Conservation (phyloP, 176 grass and related monocot species). For the Rhynchospora tenuis region DNA sequence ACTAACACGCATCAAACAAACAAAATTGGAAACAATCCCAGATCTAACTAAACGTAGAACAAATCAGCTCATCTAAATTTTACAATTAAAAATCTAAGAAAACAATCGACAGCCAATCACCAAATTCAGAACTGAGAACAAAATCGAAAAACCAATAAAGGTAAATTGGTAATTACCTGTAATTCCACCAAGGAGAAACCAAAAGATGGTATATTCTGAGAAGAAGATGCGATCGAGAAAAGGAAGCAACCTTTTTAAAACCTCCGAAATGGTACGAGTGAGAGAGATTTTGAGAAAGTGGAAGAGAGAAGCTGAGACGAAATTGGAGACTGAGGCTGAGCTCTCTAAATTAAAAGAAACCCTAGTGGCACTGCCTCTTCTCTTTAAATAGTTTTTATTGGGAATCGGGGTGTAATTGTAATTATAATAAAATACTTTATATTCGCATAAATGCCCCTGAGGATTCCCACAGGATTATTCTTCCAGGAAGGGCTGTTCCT, state of each 20-base stretch:
- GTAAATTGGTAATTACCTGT: background rate
- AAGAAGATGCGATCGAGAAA: background rate
- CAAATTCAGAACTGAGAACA: background rate
- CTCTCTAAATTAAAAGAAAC: slow-evolving; percentile 4
- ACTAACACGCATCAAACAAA: background rate
- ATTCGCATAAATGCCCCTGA: slow-evolving; percentile 2
- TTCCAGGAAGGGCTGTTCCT: background rate
- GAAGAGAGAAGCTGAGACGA: background rate
- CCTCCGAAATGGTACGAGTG: background rate
- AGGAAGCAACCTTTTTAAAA: background rate
- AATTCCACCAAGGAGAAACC: background rate
- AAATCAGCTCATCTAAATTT: background rate
- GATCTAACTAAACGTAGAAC: background rate
- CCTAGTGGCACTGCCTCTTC: background rate
- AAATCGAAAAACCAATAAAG: background rate
- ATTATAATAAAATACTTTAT: background rate
- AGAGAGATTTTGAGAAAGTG: background rate
- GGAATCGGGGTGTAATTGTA: background rate
- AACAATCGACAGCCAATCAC: background rate
- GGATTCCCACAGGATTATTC: background rate
- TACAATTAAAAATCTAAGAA: background rate
- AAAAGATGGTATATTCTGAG: background rate
- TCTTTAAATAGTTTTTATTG: background rate
- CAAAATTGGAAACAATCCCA: background rate
- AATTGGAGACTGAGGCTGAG: background rate